Base-by-base conservation (phyloP, 768 basidiomycete species). In the Gloeostereum incarnatum region DNA sequence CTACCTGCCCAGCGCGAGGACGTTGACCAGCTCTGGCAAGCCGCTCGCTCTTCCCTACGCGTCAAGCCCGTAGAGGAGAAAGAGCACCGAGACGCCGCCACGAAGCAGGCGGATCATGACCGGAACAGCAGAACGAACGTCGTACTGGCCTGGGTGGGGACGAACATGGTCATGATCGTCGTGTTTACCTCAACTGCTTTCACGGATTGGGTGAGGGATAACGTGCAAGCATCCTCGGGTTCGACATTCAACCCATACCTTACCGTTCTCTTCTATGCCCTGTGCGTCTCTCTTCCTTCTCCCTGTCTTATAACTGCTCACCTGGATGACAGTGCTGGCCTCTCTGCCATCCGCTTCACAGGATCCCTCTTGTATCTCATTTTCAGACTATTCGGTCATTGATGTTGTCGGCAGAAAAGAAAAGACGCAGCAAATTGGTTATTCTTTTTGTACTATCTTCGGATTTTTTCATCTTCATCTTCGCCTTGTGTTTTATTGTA, bases 191-290 rank as follows among this genome's bases (percentile, higher is more conserved):
- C 83, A 6, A 66, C 64, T 4, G 81, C 75, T 5, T 93, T 93
- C 61, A 68, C 71, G 27, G 65, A 74, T 13, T 92, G 84, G 81
- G 78, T 86, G 22, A 59, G 69, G 18, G 39, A 60, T 21, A 74
- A 83, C 47, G 63, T 88, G 36, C 55, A 68, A 33, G 57, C 52
- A n/a, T 56, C 60, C 1, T 61, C 63, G 3, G 65, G 69, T 40
- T 63, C 73, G 10, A 67, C 68, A 17, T 91, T 92, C 65, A 93
- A 93, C 52, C 88, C 90, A n/a, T 93, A 92, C 58, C 70, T 88
- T 35, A 75, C 73, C 20, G 82, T 88, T 65, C 69, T 92, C 39
- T 92, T 93, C 69, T 77, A 57, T 47, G 66, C 64, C 38, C 56
- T 68, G 66, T 70, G 53, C 45, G 68, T 64, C 14, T 41, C 33